Base-by-base conservation (phyloP, 179 eudicot species). In the Silene noctiflora region DNA sequence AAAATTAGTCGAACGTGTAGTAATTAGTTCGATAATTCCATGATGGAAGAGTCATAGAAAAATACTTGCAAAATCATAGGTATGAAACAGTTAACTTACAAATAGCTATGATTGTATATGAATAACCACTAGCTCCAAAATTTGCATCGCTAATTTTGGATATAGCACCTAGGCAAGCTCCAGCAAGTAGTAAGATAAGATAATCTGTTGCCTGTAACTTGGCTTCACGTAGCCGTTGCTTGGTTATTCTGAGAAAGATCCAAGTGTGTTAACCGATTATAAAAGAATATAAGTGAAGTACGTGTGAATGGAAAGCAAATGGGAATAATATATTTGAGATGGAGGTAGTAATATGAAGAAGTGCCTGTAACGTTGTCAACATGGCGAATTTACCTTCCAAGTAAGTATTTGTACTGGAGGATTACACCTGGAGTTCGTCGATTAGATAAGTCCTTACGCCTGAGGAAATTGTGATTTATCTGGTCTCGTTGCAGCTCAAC, bases 191-290 rank as follows among this genome's bases (percentile, higher is more conserved):
- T 56, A 94, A 79, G 59, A 94, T 94, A 56, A 94, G 78, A 86
- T 87, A 94, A 85, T 94, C 98, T 35, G 91, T 91, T 73, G 96
- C 94, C 80, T 87, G 97, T 48, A 83, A 71, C 77, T 81, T 77
- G 74, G 96, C 88, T 82, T 94, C 98, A 86, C 97, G 78, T 16
- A 94, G 66, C 53, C 94, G 84, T 83, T 94, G 98, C 86, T 92
- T 94, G 82, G 82, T 71, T 78, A 88, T 81, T 81, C 98, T 94
- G 92, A 61, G 82, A 64, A 80, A 51, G 46, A 53, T 13, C 21
- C 19, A 53, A 56, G 44, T 10, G 12, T n/a, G 25, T 67, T 42
- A 67, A 31, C 21, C 55, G 68, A 44, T 72, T n/a, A 67, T 58
- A 44, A 3, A 25, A n/a, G n/a, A n/a, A n/a, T n/a, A n/a, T n/a